A percentile compares a stretch with the other conserved stretches of the same genome.
Evolutionary conservation across 352 stramenopile species (phyloP).

Genomic region (Phytophthora tubulina): DNA sequence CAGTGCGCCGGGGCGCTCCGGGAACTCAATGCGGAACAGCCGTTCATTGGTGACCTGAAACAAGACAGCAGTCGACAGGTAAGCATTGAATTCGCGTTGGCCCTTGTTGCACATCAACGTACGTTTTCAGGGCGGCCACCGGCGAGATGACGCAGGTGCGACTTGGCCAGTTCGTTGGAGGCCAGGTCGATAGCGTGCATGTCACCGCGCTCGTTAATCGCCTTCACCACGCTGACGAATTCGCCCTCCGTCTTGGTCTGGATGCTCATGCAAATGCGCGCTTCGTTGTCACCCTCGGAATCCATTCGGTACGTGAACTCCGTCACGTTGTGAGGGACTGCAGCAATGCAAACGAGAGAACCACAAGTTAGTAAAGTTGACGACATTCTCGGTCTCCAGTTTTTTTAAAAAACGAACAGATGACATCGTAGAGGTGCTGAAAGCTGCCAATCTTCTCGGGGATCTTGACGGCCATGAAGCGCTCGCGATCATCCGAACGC

Average conservation of each 20-base stretch:
- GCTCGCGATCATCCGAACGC: constrained; percentile 94
- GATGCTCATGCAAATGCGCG: constrained; percentile 97
- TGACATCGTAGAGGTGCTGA: constrained; percentile 77
- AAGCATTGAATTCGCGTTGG: background rate
- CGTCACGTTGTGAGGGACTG: constrained; percentile 90
- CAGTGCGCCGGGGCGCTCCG: constrained; percentile 91
- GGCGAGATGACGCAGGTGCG: constrained; percentile 95
- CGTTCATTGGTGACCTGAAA: constrained; percentile 89
- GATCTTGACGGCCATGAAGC: constrained; percentile 96
- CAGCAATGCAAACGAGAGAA: background rate
- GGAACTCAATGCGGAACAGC: constrained; percentile 97
- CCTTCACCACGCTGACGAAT: constrained; percentile 66
- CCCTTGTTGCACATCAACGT: constrained; percentile 13
- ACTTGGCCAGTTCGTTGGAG: constrained; percentile 97
- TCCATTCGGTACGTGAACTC: constrained; percentile 98
- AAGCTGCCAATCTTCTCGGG: constrained; percentile 96
- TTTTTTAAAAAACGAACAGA: constrained; percentile 58
- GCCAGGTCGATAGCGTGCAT: constrained; percentile 96
- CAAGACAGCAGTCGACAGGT: background rate
- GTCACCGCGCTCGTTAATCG: constrained; percentile 74
- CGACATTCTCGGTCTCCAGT: background rate
- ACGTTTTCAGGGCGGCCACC: constrained; percentile 89
- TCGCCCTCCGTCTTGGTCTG: constrained; percentile 87
- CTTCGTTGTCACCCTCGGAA: constrained; percentile 72
- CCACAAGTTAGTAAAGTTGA: constrained; percentile 3